Evolutionary conservation across 805 yeast species (phyloP).

Genomic region (Candida maris): DNA sequence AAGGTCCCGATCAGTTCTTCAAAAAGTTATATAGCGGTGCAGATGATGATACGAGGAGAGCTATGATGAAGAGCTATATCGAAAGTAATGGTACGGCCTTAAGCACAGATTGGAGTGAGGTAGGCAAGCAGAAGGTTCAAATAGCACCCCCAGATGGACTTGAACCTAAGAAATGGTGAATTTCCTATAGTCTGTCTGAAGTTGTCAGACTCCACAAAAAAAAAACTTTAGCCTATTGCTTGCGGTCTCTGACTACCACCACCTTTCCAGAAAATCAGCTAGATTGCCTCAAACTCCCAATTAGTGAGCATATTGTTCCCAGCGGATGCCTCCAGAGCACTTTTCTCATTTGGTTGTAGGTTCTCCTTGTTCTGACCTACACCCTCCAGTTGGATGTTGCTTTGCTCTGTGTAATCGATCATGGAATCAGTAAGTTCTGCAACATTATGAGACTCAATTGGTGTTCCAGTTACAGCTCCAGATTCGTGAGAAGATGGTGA

Average conservation of each 20-base stretch:
- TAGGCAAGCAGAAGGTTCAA: conserved; percentile 58
- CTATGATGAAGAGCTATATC: conserved; percentile 95
- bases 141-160: conserved; percentile 74
- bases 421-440: conserved; percentile 29
- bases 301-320: conserved; percentile 14
- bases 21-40: conserved; percentile 69
- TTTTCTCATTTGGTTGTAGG: conserved; percentile 4
- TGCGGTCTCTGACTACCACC: no score
- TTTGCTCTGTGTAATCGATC: conserved; percentile 27
- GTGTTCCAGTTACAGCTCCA: conserved; percentile 10
- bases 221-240: no score
- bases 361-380: conserved; percentile 9
- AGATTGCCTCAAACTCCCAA: conserved; percentile 22
- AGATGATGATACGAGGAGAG: conserved; percentile 82
- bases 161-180: conserved; percentile 53
- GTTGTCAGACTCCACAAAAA: no score
- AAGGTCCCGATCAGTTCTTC: conserved; percentile 66
- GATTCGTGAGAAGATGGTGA: neutral
- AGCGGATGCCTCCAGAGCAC: neutral
- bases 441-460: conserved; percentile 8
- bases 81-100: conserved; percentile 93
- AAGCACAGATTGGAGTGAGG: conserved; percentile 93
- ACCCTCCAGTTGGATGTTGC: conserved; percentile 1
- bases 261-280: no score
- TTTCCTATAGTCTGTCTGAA: no score